Evolutionary conservation across 139 green algal genomes (phyloP).

Genomic region (Haematococcus lacustris): DNA sequence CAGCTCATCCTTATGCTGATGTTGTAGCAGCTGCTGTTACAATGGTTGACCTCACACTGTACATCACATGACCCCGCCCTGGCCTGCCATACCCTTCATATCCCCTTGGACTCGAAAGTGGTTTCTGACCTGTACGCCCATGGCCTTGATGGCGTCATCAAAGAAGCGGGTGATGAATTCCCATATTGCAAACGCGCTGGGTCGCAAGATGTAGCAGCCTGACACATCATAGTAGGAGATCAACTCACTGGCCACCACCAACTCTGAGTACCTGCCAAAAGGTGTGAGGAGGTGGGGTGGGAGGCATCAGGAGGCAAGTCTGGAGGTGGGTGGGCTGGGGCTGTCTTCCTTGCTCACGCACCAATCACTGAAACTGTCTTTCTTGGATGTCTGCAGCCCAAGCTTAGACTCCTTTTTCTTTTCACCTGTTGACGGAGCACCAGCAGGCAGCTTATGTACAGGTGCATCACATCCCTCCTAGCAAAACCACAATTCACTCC

Average conservation of each 20-base stretch:
- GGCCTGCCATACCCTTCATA: too few species aligned
- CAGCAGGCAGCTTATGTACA: background rate
- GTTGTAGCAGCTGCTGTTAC: too few species aligned
- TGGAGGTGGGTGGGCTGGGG: too few species aligned
- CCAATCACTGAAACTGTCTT: conserved; percentile 85
- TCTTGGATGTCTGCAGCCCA: conserved; percentile 75
- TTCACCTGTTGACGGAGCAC: background rate
- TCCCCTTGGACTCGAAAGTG: too few species aligned
- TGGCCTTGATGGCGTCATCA: conserved; percentile 84
- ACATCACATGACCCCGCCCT: too few species aligned
- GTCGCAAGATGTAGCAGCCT: conserved; percentile 97
- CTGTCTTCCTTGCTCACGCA: conserved; percentile 17
- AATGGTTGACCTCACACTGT: too few species aligned
- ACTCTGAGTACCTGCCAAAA: conserved; percentile 22
- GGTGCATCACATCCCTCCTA: background rate
- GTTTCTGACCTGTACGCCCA: conserved; percentile 67
- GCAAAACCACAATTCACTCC: too few species aligned
- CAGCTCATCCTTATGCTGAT: too few species aligned
- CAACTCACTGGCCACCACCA: conserved; percentile 41
- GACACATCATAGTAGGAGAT: conserved; percentile 92
- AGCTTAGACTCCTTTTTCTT: conserved; percentile 91
- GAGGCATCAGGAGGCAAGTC: too few species aligned
- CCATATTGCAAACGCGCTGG: conserved; percentile 92
- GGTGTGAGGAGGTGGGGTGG: background rate
- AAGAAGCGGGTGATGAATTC: conserved; percentile 59